Base-by-base conservation (phyloP, 176 grass and related monocot species). In the Avena eriantha region DNA sequence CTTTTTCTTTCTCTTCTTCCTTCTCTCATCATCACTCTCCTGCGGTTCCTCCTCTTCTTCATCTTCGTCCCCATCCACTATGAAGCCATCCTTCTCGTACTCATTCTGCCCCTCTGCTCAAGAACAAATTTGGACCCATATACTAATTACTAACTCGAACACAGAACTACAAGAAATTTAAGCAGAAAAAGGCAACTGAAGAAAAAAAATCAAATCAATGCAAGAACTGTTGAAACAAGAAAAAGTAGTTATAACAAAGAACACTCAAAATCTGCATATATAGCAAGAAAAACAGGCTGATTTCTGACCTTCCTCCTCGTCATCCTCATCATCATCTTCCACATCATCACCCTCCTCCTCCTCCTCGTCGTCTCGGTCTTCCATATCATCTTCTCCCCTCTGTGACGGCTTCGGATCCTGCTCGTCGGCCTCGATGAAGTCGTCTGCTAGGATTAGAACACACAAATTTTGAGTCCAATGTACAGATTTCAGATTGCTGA, bases 61-160 rank as follows among this genome's bases (percentile, higher is more conserved):
- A 7, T 97, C 92, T 34, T 98, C 95, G 3, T 96, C 94, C 21
- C 93, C 97, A 64, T 99, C 97, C 34, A 96, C 97, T 90, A 97
- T 99, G 83, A 99, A 99, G 39, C 90, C 92, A 92, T 96, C 97
- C 83, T 96, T 94, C 80, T 94, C 97, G 58, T 93, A 99, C 78
- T 99, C 97, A 79, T 99, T 83, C 36, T 96, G 87, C 5, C 90
- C 97, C 22, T 95, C 97, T 99, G 77, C 71, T 79, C 23, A 87
- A 18, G 34, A 60, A 76, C 26, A 45, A 10, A 68, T 81, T 70
- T 69, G 41, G 6, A 2, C 24, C 47, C 63, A 74, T 29, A 17
- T 73, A 73, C 18, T 46, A 75, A 65, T 4, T 61, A 46, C 11
- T 50, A 69, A 9, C n/a, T 72, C 8, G 22, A 63, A 13, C 56